Evolutionary conservation across 2,329 filamentous ascomycete genomes (phyloP).

Genomic region (Nemania sp.): DNA sequence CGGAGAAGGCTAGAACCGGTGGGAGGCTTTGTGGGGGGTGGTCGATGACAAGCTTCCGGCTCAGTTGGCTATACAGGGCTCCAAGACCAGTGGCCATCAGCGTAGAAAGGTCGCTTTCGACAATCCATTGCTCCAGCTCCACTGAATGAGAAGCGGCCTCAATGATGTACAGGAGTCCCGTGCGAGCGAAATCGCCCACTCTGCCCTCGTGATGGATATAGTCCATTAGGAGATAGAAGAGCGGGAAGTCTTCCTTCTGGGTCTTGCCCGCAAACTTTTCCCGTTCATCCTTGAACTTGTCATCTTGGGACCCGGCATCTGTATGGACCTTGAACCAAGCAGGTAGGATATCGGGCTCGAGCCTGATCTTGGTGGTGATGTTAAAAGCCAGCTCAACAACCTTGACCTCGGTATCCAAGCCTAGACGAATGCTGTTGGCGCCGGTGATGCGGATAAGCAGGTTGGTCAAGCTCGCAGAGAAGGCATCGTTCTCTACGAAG

Average conservation of each 20-base stretch:
- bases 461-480: conserved; percentile 85
- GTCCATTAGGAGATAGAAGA: conserved; percentile 95
- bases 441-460: conserved; percentile 80
- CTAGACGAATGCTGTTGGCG: conserved; percentile 72
- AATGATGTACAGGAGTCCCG: conserved; percentile 92
- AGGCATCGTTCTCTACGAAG: conserved; percentile 83
- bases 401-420: conserved; percentile 81
- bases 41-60: conserved; percentile 80
- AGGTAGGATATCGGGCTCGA: conserved; percentile 83
- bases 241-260: conserved; percentile 88
- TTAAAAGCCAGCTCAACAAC: conserved; percentile 94
- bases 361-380: conserved; percentile 91
- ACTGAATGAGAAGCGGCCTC: conserved; percentile 86
- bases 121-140: conserved; percentile 90
- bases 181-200: conserved; percentile 93
- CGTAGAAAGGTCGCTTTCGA: conserved; percentile 94
- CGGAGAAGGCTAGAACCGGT: conserved; percentile 83
- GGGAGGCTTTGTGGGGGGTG: conserved; percentile 76
- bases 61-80: conserved; percentile 69
- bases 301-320: conserved; percentile 40
- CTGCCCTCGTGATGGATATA: conserved; percentile 96
- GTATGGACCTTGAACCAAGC: conserved; percentile 82
- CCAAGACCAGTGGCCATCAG: conserved; percentile 96
- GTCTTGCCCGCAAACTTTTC: conserved; percentile 81
- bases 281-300: conserved; percentile 51